These are phyloP conservation scores for Amoebophrya sp. DNA, from an alignment of 169 alveolate species.

Conservation along the genomic window DNA sequence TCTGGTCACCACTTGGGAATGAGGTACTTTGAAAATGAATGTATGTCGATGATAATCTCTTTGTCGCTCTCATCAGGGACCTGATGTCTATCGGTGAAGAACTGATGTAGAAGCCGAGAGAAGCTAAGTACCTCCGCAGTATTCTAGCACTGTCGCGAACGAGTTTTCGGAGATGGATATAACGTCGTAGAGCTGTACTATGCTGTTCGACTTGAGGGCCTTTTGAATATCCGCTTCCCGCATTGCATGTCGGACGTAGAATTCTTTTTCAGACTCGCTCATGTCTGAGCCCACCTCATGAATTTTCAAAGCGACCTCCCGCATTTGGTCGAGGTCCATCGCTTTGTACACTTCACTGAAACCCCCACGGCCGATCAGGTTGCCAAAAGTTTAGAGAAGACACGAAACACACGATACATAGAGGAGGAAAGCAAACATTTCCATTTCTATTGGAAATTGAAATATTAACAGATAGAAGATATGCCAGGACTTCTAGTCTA, in stretches of 20 bases:
- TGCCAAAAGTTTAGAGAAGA: too few relatives aligned
- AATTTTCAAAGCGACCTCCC: constrained; percentile 70
- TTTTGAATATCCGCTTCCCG: constrained; percentile 75
- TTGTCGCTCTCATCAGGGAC: too few relatives aligned
- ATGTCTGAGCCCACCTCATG: constrained; percentile 71
- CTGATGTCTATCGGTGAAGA: too few relatives aligned
- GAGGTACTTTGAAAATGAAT: too few relatives aligned
- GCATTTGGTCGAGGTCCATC: constrained; percentile 63
- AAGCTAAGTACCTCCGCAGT: constrained; percentile 62
- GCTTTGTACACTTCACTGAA: constrained; percentile 80
- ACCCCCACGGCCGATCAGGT: constrained; percentile 77
- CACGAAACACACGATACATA: too few relatives aligned
- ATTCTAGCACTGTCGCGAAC: constrained; percentile 71
- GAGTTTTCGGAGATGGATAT: constrained; percentile 71
- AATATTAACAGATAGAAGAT: too few relatives aligned
- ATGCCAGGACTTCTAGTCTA: too few relatives aligned
- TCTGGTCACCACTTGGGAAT: too few relatives aligned
- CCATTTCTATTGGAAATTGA: too few relatives aligned
- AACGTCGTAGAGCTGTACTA: constrained; percentile 72
- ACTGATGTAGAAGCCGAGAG: too few relatives aligned
- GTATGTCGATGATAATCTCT: too few relatives aligned
- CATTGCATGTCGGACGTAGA: constrained; percentile 73
- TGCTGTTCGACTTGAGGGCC: constrained; percentile 63
- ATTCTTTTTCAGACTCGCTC: constrained; percentile 64
- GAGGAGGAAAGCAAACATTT: too few relatives aligned